Percentiles rank a stretch among this genome's conserved stretches.
phyloP scores from a whole-genome alignment of 768 basidiomycete species.

The Imleria badia region DNA sequence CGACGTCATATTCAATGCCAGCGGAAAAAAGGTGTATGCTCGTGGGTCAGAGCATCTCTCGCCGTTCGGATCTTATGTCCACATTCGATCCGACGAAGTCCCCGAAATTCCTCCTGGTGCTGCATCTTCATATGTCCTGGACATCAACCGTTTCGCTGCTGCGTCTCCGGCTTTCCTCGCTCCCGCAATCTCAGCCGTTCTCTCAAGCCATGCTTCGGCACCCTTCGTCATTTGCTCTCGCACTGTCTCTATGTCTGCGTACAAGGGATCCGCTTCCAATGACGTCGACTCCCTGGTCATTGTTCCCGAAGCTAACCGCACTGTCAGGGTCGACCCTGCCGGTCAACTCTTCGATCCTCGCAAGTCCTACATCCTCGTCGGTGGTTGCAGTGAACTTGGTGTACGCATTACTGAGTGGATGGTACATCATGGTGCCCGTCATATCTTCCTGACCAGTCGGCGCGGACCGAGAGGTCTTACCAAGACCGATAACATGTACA shows the following conservation, averaged over 20 bases:
- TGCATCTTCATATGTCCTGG: conserved; percentile 18
- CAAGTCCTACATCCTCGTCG: conserved; percentile 23
- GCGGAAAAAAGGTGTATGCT: conserved; percentile 16
- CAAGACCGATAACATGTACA: conserved; percentile 28
- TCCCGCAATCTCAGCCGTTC: conserved; percentile 16
- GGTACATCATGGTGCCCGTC: conserved; percentile 32
- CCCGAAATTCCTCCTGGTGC: conserved; percentile 19
- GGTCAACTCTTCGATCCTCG: conserved; percentile 32
- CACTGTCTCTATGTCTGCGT: conserved; percentile 10
- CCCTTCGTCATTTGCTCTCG: conserved; percentile 14
- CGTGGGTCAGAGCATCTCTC: conserved; percentile 22
- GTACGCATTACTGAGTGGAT: conserved; percentile 35
- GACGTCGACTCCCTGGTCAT: conserved; percentile 17
- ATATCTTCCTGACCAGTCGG: conserved; percentile 32
- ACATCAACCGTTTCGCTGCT: conserved; percentile 22
- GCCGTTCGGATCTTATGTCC: conserved; percentile 26
- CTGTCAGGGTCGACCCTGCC: conserved; percentile 23
- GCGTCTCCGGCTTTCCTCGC: conserved; percentile 20
- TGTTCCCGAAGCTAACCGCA: conserved; percentile 5
- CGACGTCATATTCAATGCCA: conserved; percentile 26
- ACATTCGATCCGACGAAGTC: conserved; percentile 17
- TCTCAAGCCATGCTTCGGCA: conserved; percentile 18
- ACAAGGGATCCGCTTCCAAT: background rate
- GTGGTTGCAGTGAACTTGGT: conserved; percentile 24
- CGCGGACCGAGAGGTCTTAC: conserved; percentile 19